Base-by-base conservation (phyloP, 1,284 basidiomycete genomes). In the Agaricales sp. region DNA sequence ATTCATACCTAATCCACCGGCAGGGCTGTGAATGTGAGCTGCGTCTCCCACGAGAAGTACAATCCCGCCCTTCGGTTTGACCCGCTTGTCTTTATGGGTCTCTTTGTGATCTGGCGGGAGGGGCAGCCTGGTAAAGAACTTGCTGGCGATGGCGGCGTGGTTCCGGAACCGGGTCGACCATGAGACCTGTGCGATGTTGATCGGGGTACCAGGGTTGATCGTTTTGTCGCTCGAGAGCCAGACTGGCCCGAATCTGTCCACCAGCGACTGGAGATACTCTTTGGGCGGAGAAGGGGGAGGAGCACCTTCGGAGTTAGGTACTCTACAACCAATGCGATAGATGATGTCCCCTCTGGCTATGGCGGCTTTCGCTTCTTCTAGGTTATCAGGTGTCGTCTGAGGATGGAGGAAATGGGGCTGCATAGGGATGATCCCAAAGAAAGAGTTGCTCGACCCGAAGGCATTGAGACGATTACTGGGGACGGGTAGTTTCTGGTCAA, bases 1-100 rank as follows among this genome's bases (percentile, higher is more conserved):
- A 44, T 70, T 71, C 68, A 72, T 70, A 3, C 71, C 71, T 49
- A 70, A 69, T 1, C 69, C 71, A 13, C 68, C 70, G 2, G 63
- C 57, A 18, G 71, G 70, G 3, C 67, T 64, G 51, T 71, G 70
- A 23, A 70, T 66, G 56, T 74, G 71, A 4, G 69, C 69, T 2
- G 69, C 67, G 53, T 72, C 71, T 18, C 71, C 70, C 3, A 69
- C 55, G 4, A 73, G 62, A 37, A 70, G 49, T 24, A 71, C 58
- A 18, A 58, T 50, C 13, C 61, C 63, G 23, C 57, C 55, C 37
- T 45, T 51, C n/a, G 30, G 30, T n/a, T 35, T 35, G n/a, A 35
- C 30, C 4, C 44, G 45, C 16, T 48, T 49, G 24, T 49, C 39
- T 19, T 39, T 46, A 16, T 35, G n/a, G 26, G 23, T 49, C 3